A percentile compares a stretch with the other conserved stretches of the same genome.
Evolutionary conservation across 2,329 filamentous ascomycete species (phyloP).

Genomic region (Alternaria angustiovoidea): DNA sequence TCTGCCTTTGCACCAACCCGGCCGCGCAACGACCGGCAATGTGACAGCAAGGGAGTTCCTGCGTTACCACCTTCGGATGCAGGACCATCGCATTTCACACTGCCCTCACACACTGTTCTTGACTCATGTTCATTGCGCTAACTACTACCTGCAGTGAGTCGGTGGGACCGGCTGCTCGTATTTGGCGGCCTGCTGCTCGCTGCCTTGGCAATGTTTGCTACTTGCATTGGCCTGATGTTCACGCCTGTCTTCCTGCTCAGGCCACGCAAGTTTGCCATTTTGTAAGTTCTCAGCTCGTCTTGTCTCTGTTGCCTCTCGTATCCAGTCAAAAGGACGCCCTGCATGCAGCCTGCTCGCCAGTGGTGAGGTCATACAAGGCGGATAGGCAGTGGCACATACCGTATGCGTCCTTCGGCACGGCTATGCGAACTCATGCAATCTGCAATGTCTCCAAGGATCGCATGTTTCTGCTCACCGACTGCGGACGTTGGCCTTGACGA

Average conservation of each 20-base stretch:
- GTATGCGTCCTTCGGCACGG: constrained; percentile 32
- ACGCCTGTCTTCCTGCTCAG: constrained; percentile 71
- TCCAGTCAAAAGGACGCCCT: constrained; percentile 25
- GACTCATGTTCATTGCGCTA: constrained; percentile 37
- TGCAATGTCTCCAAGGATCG: constrained; percentile 27
- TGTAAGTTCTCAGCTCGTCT: constrained; percentile 72
- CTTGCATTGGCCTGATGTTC: constrained; percentile 90
- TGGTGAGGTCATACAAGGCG: constrained; percentile 28
- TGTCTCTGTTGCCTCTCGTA: constrained; percentile 24
- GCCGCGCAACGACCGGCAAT: constrained; percentile 27
- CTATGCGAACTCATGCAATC: constrained; percentile 44
- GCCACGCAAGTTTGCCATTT: constrained; percentile 92
- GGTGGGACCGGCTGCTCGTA: constrained; percentile 94
- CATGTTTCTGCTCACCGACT: constrained; percentile 21
- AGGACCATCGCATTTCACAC: constrained; percentile 49
- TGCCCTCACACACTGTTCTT: constrained; percentile 6
- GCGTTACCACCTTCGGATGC: constrained; percentile 50
- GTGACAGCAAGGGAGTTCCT: constrained; percentile 54
- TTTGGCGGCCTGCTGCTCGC: constrained; percentile 65
- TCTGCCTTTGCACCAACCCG: constrained; percentile 28
- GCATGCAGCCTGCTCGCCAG: constrained; percentile 26
- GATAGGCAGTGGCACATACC: constrained; percentile 39
- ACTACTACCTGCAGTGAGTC: constrained; percentile 73
- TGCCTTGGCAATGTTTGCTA: constrained; percentile 85
- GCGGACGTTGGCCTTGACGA: constrained; percentile 26